Base-by-base conservation (phyloP, 2,329 filamentous ascomycete species). In the Alternaria novae-zelandiae region DNA sequence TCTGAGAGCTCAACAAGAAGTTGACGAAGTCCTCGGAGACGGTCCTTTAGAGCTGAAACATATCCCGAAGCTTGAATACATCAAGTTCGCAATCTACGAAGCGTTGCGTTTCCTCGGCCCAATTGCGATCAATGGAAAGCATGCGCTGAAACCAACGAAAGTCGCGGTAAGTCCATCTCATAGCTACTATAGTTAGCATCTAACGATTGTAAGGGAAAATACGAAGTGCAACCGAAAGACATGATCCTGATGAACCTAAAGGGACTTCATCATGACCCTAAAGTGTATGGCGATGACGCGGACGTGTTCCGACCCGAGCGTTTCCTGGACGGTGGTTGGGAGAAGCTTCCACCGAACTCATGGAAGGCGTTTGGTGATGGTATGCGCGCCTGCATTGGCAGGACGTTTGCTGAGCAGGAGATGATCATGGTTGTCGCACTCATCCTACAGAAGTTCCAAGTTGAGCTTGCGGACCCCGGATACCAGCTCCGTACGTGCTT, bases 351-450 rank as follows among this genome's bases (percentile, higher is more conserved):
- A 11, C 59, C 55, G 20, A 62, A 62, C 17, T 30, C 49, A 23
- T 64, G 62, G 25, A 73, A 79, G 79, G 90, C 91, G 4, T 94
- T 94, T 69, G 92, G 91, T 2, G 91, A 91, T 61, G 91, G 91
- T 2, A 83, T 86, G 66, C 82, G 91, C 57, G 89, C 83, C 1
- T 94, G 91, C 69, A 93, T 94, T 64, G 91, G 91, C 5, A 83
- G 90, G 1, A 84, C 87, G 0, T 94, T 94, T 74, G 90, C 91
- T 1, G 91, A 89, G 89, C 91, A 94, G 73, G 91, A 94, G 47
- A 68, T 71, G 69, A 61, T 70, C 5, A 64, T 74, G 41, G 59
- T 63, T n/a, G 55, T 71, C 3, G 64, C 72, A 9, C 61, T 74
- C 17, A 69, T 92, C 12, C 82, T 93, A 61, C 90, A 93, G 70